These are phyloP conservation scores for Ceratonia siliqua DNA, from an alignment of 306 rosid genomes.

Conservation along the genomic window DNA sequence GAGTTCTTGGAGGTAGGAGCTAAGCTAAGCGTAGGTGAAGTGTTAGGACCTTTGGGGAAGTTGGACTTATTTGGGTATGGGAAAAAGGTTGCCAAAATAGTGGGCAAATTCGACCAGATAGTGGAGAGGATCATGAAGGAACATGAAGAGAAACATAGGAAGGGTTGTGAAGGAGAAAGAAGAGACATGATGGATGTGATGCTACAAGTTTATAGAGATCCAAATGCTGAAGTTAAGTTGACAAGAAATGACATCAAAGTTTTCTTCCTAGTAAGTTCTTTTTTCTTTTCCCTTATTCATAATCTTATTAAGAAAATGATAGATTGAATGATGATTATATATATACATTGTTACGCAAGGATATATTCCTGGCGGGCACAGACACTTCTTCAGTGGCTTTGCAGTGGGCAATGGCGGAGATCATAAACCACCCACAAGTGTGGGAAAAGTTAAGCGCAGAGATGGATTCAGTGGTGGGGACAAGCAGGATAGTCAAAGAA, in stretches of 20 bases:
- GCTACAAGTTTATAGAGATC: conserved; percentile 45
- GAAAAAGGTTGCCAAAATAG: conserved; percentile 36
- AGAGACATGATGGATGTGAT: conserved; percentile 63
- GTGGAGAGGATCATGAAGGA: conserved; percentile 56
- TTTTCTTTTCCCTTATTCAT: not conserved
- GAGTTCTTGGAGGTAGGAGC: conserved; percentile 48
- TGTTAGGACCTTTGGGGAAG: conserved; percentile 56
- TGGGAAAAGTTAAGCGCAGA: conserved; percentile 37
- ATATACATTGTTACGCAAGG: conserved; percentile 29
- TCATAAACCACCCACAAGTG: conserved; percentile 40
- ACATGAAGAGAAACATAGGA: conserved; percentile 41
- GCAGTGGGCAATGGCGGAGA: conserved; percentile 56
- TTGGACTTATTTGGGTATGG: conserved; percentile 64
- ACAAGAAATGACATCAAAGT: conserved; percentile 59
- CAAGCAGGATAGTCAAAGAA: conserved; percentile 37
- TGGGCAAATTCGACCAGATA: conserved; percentile 46
- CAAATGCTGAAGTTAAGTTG: conserved; percentile 53
- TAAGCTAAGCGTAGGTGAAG: conserved; percentile 64
- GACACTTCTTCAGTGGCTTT: conserved; percentile 45
- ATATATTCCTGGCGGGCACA: conserved; percentile 51
- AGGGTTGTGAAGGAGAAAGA: not conserved
- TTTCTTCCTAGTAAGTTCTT: conserved; percentile 58
- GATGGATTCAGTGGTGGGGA: conserved; percentile 42
- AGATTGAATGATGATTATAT: too few relatives aligned
- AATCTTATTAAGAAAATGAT: not conserved